Evolutionary conservation across 2,329 filamentous ascomycete genomes (phyloP).

Genomic region (Exophiala xenobiotica): DNA sequence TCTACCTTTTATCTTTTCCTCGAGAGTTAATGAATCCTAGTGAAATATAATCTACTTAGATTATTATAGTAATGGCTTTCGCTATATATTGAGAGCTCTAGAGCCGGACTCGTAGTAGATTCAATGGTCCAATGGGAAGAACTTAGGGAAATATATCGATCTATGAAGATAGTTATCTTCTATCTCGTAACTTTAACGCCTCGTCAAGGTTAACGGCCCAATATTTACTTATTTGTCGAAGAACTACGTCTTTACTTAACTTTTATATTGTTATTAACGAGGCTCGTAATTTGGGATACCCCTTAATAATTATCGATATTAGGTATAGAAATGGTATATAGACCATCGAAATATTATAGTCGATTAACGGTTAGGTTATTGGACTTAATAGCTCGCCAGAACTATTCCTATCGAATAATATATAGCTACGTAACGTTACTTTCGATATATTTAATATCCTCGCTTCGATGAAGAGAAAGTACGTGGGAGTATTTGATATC

Average conservation of each 20-base stretch:
- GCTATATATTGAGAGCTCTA: too few species aligned
- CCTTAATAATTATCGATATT: background rate
- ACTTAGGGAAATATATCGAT: background rate
- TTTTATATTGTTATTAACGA: background rate
- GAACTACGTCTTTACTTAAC: background rate
- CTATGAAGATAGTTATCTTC: background rate
- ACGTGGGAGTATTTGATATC: background rate
- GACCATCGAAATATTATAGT: background rate
- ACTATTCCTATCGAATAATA: background rate
- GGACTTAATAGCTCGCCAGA: background rate
- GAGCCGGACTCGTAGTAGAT: background rate
- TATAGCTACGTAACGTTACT: background rate
- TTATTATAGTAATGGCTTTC: too few species aligned
- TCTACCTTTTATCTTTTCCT: too few species aligned
- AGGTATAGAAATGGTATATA: background rate
- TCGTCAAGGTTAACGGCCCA: background rate
- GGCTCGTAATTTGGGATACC: background rate
- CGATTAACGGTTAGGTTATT: background rate
- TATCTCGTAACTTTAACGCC: constrained; percentile 1
- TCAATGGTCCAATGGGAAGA: background rate
- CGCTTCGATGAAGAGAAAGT: background rate
- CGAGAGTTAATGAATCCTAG: too few species aligned
- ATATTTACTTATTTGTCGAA: background rate
- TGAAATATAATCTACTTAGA: too few species aligned
- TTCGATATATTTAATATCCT: background rate